Base-by-base conservation (phyloP, 805 yeast species). In the Myxozyma monticola region DNA sequence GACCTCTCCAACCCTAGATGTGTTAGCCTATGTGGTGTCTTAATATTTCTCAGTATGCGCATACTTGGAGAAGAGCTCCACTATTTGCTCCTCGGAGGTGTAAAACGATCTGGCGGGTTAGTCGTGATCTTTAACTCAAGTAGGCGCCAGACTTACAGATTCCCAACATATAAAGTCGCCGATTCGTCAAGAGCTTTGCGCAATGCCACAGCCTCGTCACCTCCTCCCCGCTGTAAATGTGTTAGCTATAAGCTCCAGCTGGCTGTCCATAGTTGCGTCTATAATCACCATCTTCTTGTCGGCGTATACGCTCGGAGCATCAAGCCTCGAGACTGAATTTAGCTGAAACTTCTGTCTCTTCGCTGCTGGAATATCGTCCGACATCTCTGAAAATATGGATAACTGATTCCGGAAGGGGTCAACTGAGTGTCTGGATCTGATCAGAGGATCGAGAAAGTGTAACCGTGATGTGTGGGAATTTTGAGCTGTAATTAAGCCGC, bases 71-170 rank as follows among this genome's bases (percentile, higher is more conserved):
- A 93, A 88, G 44, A 93, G 70, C 67, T 90, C 98, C 65, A 83
- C 84, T 14, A 91, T 80, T 68, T 91, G 97, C 66, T 93, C 99
- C 67, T 93, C 99, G 0, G 96, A 85, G 2, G 98, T 90, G 69
- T 83, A 86, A 60, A 88, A 87, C 1, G 95, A 83, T 28, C 66
- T 62, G 29, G 17, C 12, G 33, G n/a, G 17, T 24, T 17, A 29
- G 26, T n/a, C 25, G 18, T 42, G 20, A 21, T n/a, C 37, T 8
- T 12, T 31, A 25, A 26, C 10, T 5, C 37, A 10, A 37, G 17
- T n/a, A 26, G 14, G 15, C 25, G 8, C 25, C 10, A 22, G 28
- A 39, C 65, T 21, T 52, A 63, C 56, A 93, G 68, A 67, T 88
- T 88, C 3, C 98, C 99, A 31, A 93, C 95, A 64, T 93, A 93